A percentile compares a stretch with the other conserved stretches of the same genome.
Evolutionary conservation across 495 filamentous ascomycete species (phyloP).

Genomic region (Penicillium subrubescens): DNA sequence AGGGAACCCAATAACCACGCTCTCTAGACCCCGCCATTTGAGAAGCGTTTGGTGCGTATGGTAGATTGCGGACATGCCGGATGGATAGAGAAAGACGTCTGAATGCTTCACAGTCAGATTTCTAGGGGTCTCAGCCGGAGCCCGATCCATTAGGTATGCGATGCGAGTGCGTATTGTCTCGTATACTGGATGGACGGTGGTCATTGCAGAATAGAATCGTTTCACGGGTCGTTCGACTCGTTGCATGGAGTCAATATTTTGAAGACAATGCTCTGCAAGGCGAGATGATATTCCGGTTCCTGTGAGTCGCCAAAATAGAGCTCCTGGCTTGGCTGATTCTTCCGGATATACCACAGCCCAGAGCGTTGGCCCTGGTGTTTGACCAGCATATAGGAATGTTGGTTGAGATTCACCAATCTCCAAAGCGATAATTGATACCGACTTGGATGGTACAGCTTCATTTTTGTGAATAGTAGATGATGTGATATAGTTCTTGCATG

Average conservation of each 20-base stretch:
- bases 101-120: background rate
- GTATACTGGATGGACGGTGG: background rate
- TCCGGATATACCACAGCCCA: background rate
- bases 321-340: background rate
- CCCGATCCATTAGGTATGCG: conserved; percentile 7
- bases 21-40: conserved; percentile 1
- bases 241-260: background rate
- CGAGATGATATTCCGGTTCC: conserved; percentile 17
- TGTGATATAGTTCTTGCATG: background rate
- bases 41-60: conserved; percentile 17
- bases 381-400: background rate
- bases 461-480: background rate
- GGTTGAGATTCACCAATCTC: background rate
- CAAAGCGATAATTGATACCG: conserved; percentile 1
- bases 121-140: background rate
- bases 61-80: conserved; percentile 51
- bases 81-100: conserved; percentile 48
- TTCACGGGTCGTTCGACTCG: background rate
- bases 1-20: conserved; percentile 29
- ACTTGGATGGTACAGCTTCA: background rate
- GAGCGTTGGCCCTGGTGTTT: background rate
- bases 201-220: background rate
- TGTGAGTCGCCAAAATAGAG: conserved; percentile 16
- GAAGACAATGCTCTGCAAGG: conserved; percentile 9
- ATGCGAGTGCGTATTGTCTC: conserved; percentile 8